phyloP scores from a whole-genome alignment of 345 rosid species.

The Orychophragmus violaceus region DNA sequence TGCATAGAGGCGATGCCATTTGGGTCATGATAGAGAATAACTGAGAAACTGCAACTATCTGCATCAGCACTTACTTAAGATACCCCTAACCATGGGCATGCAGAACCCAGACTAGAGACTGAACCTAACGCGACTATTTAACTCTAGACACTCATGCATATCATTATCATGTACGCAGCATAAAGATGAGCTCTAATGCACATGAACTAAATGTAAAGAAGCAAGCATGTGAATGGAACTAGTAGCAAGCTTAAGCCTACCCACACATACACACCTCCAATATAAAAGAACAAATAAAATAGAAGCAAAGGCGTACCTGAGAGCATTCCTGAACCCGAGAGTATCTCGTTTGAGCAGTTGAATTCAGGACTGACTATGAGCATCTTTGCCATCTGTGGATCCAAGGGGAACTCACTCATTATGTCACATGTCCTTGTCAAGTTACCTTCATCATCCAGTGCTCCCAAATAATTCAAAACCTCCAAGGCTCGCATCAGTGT shows the following conservation, averaged over 20 bases:
- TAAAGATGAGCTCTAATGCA: conserved; percentile 5
- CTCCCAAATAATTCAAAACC: conserved; percentile 90
- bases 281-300: conserved; percentile 6
- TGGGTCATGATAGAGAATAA: conserved; percentile 94
- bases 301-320: conserved; percentile 52
- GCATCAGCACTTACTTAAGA: conserved; percentile 91
- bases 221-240: neutral
- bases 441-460: too few relatives aligned
- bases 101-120: conserved; percentile 57
- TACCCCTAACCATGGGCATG: conserved; percentile 56
- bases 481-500: conserved; percentile 97
- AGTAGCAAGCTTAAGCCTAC: neutral
- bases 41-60: conserved; percentile 99
- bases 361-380: conserved; percentile 87
- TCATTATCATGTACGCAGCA: neutral
- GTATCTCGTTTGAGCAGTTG: conserved; percentile 95
- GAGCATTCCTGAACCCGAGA: conserved; percentile 85
- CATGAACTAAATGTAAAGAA: conserved; percentile 7
- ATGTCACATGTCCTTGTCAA: too few relatives aligned
- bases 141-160: neutral
- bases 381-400: too few relatives aligned
- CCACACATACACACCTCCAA: neutral
- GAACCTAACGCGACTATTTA: conserved; percentile 33
- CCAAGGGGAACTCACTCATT: too few relatives aligned
- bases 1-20: conserved; percentile 96